Evolutionary conservation across 306 rosid species (phyloP), one percentile per base, ranked within the genome.

Genomic region (Alnus glutinosa): DNA sequence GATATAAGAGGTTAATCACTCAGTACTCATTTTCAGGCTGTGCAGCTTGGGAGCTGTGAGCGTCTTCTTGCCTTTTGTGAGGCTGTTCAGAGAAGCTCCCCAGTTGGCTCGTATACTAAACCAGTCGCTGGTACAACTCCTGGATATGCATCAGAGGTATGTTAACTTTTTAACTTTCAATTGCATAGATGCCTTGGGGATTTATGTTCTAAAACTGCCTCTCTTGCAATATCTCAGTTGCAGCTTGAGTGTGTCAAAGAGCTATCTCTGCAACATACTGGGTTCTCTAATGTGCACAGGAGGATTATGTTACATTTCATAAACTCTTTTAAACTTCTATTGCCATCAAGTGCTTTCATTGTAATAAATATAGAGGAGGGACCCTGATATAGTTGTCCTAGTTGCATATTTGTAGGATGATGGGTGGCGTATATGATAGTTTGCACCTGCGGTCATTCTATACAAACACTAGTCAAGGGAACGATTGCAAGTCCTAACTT

Each of bases 91-190:
- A 88, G 95, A 87, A 92, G 88, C 82, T 94, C 98, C 55, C 97
- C 97, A 0, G 97, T 94, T 37, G 87, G 95, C 46, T 92, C 98
- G 12, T 94, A 85, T 76, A 86, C 98, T 52, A 92, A 85, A 85
- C 97, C 98, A 4, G 78, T 94, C 75, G 92, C 97, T 1, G 97
- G 98, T 57, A 71, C 80, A 77, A 91, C 95, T 70, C 89, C 98
- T 19, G 98, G 97, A 87, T 92, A 94, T 85, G 98, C 98, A 77
- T 94, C 97, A 59, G 98, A 94, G 98, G 97, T 94, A 51, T 74
- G 73, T 75, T 49, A 8, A 55, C 55, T 8, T 77, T 6, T 36
- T 23, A 23, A 13, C 50, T 0, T 48, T 39, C 77, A 76, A 76
- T 76, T 82, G 52, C 37, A 23, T 77, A n/a, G 3, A 50, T 76